These are phyloP conservation scores for Avena eriantha DNA, from an alignment of 176 grass and related monocot genomes.

Conservation along the genomic window DNA sequence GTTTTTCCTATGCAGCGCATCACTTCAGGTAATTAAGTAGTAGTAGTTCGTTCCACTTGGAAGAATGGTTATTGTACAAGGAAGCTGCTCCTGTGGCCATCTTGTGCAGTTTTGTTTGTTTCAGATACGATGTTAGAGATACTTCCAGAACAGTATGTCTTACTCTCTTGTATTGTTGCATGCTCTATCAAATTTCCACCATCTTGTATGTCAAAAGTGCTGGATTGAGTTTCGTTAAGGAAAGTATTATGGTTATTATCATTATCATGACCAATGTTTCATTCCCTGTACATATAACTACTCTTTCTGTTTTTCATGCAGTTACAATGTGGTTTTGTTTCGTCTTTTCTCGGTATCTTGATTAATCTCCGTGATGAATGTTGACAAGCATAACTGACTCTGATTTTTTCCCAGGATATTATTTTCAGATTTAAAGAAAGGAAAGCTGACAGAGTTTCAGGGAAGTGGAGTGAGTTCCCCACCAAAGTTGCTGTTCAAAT, in stretches of 20 bases:
- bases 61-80: conserved; percentile 16
- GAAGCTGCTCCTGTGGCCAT: not conserved
- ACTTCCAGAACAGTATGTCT: conserved; percentile 1
- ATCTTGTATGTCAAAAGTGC: not conserved
- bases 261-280: conserved; percentile 5
- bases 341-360: not conserved
- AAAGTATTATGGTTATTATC: conserved; percentile 6
- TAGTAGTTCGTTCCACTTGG: conserved; percentile 19
- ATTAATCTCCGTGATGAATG: not conserved
- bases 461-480: conserved; percentile 77
- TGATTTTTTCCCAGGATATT: conserved; percentile 65
- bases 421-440: conserved; percentile 83
- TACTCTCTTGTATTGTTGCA: conserved; percentile 24
- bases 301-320: not conserved
- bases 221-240: not conserved
- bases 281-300: not conserved
- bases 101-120: conserved; percentile 6
- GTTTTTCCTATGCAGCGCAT: conserved; percentile 99
- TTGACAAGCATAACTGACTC: conserved; percentile 32
- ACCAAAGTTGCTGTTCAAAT: conserved; percentile 86
- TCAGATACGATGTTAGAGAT: conserved; percentile 12
- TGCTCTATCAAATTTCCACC: not conserved
- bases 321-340: conserved; percentile 20
- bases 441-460: conserved; percentile 55
- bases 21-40: conserved; percentile 78